phyloP scores from a whole-genome alignment of 208 protist genomes.

The Strigomonas culicis region DNA sequence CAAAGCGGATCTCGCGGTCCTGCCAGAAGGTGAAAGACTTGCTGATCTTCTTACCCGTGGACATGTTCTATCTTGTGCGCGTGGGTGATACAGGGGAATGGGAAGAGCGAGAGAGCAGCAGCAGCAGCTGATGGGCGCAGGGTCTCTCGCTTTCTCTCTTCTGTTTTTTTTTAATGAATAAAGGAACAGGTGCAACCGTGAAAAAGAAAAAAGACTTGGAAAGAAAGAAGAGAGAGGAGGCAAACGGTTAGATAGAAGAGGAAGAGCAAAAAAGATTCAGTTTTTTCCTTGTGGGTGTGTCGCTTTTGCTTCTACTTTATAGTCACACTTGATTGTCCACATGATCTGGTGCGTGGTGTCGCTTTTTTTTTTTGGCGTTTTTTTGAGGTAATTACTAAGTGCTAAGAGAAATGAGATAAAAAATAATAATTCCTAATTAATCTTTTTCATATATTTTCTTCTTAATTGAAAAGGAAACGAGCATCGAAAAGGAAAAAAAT shows the following conservation, averaged over 20 bases:
- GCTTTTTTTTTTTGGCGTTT: neutral
- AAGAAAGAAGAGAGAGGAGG: slow-evolving; percentile 19
- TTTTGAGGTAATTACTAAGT: neutral
- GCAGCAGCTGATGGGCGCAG: neutral
- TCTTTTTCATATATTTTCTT: neutral
- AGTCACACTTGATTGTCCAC: neutral
- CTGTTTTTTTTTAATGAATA: neutral
- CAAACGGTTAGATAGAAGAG: slow-evolving; percentile 9
- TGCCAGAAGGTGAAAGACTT: slow-evolving; percentile 87
- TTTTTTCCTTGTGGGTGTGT: neutral
- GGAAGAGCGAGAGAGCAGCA: neutral
- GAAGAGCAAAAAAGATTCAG: neutral
- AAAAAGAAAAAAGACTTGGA: slow-evolving; percentile 6
- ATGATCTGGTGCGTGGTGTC: neutral
- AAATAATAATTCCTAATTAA: neutral
- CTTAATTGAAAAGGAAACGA: neutral
- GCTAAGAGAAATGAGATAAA: neutral
- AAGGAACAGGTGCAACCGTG: neutral
- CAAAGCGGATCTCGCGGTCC: slow-evolving; percentile 95
- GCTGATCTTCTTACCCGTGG: slow-evolving; percentile 23
- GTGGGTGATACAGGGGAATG: neutral
- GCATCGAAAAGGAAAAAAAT: neutral
- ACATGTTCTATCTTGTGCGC: neutral
- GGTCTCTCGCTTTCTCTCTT: neutral
- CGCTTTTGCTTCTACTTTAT: neutral